Evolutionary conservation across 208 protist genomes (phyloP), one percentile per base, ranked within the genome.

Genomic region (Trypanosoma boissoni): DNA sequence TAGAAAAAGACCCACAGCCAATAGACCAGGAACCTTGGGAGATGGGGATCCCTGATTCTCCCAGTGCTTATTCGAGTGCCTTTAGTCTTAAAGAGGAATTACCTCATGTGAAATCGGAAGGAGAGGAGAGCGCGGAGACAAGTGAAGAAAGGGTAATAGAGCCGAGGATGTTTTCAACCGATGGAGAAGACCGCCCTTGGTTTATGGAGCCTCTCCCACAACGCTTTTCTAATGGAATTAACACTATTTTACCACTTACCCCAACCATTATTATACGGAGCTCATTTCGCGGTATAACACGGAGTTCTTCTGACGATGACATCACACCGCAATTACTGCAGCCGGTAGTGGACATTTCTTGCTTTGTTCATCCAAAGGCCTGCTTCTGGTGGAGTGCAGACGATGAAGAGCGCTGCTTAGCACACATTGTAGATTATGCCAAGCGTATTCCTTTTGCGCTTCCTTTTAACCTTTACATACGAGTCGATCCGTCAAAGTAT

Each of bases 381-480:
- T 96, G 90, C 61, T 96, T 93, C 64, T 91, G 77, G 81, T 90
- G 78, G 85, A 79, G 56, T 51, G 63, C 58, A 14, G 80, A 79
- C 62, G 78, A 88, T 37, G 87, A 93, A 44, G 72, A 79, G 26
- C 68, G 68, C n/a, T 91, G 79, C 20, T 58, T 92, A 5, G 41
- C 52, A 42, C 83, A 91, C 26, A 82, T 96, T 18, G 55, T 92
- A 10, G 83, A 92, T 51, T 93, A 92, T 56, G 83, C 90, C 9
- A 88, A 90, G 44, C 83, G 87, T 1, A 73, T 93, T 41, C 90
- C 90, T 0, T 93, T 80, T 64, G 80, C 85, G 3, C 64, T 94
- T 1, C 90, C 90, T 4, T 94, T 94, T 55, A 90, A 91, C 52
- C 56, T 94, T 23, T 94, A 92, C 62, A 72, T 90, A 55, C 80